Conservation (phyloP, 23 red algal genomes). For the Rhodosorus marinus region DNA sequence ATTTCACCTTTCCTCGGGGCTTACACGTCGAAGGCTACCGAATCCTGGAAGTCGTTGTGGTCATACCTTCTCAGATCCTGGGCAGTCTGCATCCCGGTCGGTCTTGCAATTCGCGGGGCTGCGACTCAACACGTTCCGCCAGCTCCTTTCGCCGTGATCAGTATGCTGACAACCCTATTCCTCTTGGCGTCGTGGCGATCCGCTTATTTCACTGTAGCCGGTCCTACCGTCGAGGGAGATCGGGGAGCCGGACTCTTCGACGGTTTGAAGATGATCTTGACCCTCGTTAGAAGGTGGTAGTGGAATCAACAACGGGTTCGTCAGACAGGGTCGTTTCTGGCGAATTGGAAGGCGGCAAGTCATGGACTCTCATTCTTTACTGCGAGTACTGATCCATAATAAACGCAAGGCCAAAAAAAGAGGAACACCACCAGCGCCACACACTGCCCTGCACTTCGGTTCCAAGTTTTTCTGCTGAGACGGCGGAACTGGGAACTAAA, state of each 20-base stretch:
- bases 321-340: too few species aligned
- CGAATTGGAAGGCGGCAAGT: too few species aligned
- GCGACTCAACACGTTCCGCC: constrained; percentile 38
- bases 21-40: constrained; percentile 25
- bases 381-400: too few species aligned
- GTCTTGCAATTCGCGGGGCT: constrained; percentile 36
- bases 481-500: too few species aligned
- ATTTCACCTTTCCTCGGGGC: constrained; percentile 35
- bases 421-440: too few species aligned
- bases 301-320: too few species aligned
- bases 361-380: too few species aligned
- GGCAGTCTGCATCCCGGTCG: constrained; percentile 33
- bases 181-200: constrained; percentile 41
- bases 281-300: constrained; percentile 48
- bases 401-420: too few species aligned
- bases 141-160: constrained; percentile 23
- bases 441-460: too few species aligned
- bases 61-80: constrained; percentile 7
- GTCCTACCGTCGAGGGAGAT: constrained; percentile 6
- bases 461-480: too few species aligned
- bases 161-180: constrained; percentile 31
- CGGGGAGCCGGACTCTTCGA: constrained; percentile 25
- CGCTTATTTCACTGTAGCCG: constrained; percentile 24
- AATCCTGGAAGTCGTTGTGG: constrained; percentile 4
- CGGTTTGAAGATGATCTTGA: constrained; percentile 43